These are phyloP conservation scores for Williopsis jadinii DNA, from an alignment of 1,139 yeast genomes.

Conservation along the genomic window DNA sequence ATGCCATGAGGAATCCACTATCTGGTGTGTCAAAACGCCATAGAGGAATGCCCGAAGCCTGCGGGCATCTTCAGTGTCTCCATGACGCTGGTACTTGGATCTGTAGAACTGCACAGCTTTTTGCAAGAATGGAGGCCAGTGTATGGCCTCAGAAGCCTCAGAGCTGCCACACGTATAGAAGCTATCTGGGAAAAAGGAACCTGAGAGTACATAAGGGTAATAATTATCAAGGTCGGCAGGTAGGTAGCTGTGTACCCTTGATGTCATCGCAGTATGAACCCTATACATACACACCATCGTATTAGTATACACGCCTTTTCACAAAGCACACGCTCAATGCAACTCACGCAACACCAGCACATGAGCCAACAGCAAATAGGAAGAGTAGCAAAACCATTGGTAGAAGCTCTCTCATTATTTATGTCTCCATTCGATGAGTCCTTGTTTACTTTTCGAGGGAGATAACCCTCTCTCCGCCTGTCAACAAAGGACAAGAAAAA, in stretches of 20 bases:
- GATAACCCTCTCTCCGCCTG: no score
- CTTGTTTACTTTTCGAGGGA: no score
- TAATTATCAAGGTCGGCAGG: conserved; percentile 16
- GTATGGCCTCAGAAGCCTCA: conserved; percentile 50
- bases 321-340: neutral
- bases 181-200: conserved; percentile 59
- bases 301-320: no score
- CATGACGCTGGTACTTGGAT: conserved; percentile 10
- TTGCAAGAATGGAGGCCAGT: conserved; percentile 57
- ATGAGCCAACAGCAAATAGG: neutral
- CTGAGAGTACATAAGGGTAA: conserved; percentile 32
- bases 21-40: conserved; percentile 51
- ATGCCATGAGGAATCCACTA: conserved; percentile 59
- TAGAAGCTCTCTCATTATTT: neutral
- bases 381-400: neutral
- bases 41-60: conserved; percentile 42
- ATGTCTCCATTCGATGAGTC: no score
- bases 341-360: neutral
- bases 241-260: conserved; percentile 23
- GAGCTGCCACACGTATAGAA: conserved; percentile 46
- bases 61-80: conserved; percentile 10
- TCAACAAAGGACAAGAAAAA: no score
- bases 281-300: conserved; percentile 1
- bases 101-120: conserved; percentile 35
- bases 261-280: conserved; percentile 35